These are phyloP conservation scores for Aspergillus candidus DNA, from an alignment of 2,329 filamentous ascomycete genomes.

Conservation along the genomic window DNA sequence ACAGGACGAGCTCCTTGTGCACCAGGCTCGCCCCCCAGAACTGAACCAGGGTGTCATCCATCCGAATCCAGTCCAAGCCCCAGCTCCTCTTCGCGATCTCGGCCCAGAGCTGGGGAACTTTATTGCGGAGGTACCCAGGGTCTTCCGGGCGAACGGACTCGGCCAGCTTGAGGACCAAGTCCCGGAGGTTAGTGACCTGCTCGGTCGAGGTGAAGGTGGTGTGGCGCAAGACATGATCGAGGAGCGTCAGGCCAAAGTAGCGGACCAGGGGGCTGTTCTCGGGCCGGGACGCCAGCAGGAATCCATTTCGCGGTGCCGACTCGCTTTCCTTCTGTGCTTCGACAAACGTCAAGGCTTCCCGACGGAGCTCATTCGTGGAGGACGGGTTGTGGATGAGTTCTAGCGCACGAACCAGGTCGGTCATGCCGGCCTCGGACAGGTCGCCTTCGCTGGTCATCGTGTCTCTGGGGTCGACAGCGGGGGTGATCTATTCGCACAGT, in stretches of 20 bases:
- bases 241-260: constrained; percentile 86
- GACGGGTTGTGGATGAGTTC: constrained; percentile 78
- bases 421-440: constrained; percentile 33
- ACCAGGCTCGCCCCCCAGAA: constrained; percentile 63
- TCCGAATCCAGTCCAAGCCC: constrained; percentile 88
- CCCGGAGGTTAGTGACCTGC: constrained; percentile 62
- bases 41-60: constrained; percentile 77
- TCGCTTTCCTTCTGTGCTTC: constrained; percentile 74
- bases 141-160: constrained; percentile 65
- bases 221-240: constrained; percentile 85
- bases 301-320: constrained; percentile 79
- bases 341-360: constrained; percentile 77
- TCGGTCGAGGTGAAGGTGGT: constrained; percentile 65
- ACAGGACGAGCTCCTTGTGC: constrained; percentile 82
- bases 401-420: constrained; percentile 70
- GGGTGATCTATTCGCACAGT: constrained; percentile 1
- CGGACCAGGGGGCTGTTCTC: constrained; percentile 74
- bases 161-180: constrained; percentile 74
- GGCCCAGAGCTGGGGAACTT: constrained; percentile 89
- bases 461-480: too few relatives aligned
- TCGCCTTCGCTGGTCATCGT: constrained; percentile 32
- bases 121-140: constrained; percentile 80
- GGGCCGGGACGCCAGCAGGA: constrained; percentile 69
- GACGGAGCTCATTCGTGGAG: constrained; percentile 73
- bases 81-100: constrained; percentile 90